Evolutionary conservation across 225 moss, liverwort and hornwort genomes (phyloP).

Genomic region (Pleurozium schreberi): DNA sequence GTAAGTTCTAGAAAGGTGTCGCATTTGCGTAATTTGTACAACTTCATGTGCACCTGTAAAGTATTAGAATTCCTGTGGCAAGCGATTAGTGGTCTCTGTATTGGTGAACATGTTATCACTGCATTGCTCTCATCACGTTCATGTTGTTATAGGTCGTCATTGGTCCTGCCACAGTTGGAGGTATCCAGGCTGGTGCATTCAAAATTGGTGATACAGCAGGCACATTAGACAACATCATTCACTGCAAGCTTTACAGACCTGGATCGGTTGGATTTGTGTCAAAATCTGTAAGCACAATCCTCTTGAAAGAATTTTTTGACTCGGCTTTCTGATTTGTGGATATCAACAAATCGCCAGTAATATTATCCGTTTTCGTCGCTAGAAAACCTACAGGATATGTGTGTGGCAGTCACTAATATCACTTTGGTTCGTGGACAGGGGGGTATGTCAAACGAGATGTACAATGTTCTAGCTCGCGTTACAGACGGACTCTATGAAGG

Average conservation of each 20-base stretch:
- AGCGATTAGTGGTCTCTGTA: background rate
- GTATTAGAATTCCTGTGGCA: background rate
- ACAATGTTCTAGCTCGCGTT: constrained; percentile 86
- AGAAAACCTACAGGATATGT: background rate
- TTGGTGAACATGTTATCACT: background rate
- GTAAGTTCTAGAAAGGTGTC: background rate
- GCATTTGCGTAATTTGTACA: background rate
- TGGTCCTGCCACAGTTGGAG: constrained; percentile 90
- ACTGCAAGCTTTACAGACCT: constrained; percentile 86
- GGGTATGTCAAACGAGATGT: constrained; percentile 95
- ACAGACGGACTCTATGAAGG: constrained; percentile 97
- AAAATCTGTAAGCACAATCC: constrained; percentile 48
- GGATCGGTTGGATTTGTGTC: constrained; percentile 94
- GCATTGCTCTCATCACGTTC: background rate
- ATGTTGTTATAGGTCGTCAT: constrained; percentile 19
- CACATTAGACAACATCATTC: constrained; percentile 81
- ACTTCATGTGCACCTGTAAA: background rate
- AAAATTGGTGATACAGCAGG: constrained; percentile 97
- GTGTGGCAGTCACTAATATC: background rate
- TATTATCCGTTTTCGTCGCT: background rate
- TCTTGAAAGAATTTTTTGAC: background rate
- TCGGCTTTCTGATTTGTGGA: background rate
- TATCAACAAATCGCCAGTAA: background rate
- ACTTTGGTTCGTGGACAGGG: constrained; percentile 25
- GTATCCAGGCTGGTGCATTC: constrained; percentile 90